These are phyloP conservation scores for Phylloporus scabripes DNA, from an alignment of 768 basidiomycete genomes.

Conservation along the genomic window DNA sequence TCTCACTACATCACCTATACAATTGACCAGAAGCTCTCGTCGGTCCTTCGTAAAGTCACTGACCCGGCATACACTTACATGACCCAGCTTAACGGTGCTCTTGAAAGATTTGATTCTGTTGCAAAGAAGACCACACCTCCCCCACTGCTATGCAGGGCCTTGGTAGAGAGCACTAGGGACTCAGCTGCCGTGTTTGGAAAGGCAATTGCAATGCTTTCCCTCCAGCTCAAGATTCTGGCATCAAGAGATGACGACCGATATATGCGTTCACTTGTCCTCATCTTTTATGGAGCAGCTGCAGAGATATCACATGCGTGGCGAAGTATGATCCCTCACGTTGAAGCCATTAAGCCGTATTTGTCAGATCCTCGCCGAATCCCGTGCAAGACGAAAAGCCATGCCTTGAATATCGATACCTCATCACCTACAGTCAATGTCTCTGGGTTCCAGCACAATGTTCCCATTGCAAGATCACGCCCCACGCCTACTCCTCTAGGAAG, in stretches of 20 bases:
- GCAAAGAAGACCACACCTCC: conserved; percentile 67
- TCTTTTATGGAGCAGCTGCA: conserved; percentile 83
- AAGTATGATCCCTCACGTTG: conserved; percentile 63
- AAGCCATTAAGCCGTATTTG: conserved; percentile 62
- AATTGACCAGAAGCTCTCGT: conserved; percentile 75
- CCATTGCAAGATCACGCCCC: conserved; percentile 28
- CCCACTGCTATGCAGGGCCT: conserved; percentile 62
- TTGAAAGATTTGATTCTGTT: conserved; percentile 87
- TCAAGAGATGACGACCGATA: conserved; percentile 80
- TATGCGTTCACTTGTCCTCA: conserved; percentile 77
- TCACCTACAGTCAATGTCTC: conserved; percentile 26
- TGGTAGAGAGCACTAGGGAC: conserved; percentile 82
- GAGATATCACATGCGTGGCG: conserved; percentile 88
- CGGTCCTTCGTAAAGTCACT: conserved; percentile 76
- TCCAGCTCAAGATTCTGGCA: conserved; percentile 76
- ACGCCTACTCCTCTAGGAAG: conserved; percentile 33
- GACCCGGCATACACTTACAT: conserved; percentile 81
- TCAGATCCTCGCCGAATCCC: conserved; percentile 37
- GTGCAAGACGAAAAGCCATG: conserved; percentile 26
- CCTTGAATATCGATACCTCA: conserved; percentile 20
- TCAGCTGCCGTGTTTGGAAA: conserved; percentile 80
- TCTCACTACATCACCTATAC: conserved; percentile 83
- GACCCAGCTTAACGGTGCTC: conserved; percentile 74
- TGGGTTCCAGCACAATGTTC: conserved; percentile 19
- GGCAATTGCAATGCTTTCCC: conserved; percentile 74